Evolutionary conservation across 1,284 basidiomycete species (phyloP).

Genomic region (Porodaedalea pini): DNA sequence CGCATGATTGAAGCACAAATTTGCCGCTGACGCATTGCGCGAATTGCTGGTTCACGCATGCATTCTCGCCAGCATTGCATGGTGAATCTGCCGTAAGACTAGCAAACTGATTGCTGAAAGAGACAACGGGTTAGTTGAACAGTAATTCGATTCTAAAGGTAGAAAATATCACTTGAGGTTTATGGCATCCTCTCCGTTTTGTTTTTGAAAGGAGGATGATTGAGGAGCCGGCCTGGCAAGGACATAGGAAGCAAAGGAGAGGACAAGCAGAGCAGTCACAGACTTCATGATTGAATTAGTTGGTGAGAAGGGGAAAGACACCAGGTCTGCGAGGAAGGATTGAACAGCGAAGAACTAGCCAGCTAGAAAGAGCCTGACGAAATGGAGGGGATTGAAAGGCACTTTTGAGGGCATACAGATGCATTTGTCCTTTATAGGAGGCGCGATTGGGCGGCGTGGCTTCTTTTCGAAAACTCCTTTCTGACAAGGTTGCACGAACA

Average conservation of each 20-base stretch:
- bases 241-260: constrained; percentile 30
- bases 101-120: neutral
- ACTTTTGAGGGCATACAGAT: neutral
- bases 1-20: constrained; percentile 28
- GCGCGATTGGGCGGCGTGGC: neutral
- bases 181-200: constrained; percentile 54
- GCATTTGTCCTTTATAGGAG: neutral
- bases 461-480: too few relatives aligned
- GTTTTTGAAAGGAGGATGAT: constrained; percentile 36
- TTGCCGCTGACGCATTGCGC: constrained; percentile 39
- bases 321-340: constrained; percentile 7
- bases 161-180: constrained; percentile 44
- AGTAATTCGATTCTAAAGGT: neutral
- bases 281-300: constrained; percentile 11
- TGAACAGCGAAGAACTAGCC: neutral
- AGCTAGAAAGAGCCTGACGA: constrained; percentile 4
- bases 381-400: neutral
- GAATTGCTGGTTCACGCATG: constrained; percentile 36
- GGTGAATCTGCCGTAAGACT: constrained; percentile 34
- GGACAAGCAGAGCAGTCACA: constrained; percentile 12
- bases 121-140: neutral
- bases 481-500: too few relatives aligned
- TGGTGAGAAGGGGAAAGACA: constrained; percentile 9
- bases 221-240: constrained; percentile 37
- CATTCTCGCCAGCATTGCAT: constrained; percentile 37